Conservation (phyloP, 2,329 filamentous ascomycete species). For the Apiospora rasikravindrae region DNA sequence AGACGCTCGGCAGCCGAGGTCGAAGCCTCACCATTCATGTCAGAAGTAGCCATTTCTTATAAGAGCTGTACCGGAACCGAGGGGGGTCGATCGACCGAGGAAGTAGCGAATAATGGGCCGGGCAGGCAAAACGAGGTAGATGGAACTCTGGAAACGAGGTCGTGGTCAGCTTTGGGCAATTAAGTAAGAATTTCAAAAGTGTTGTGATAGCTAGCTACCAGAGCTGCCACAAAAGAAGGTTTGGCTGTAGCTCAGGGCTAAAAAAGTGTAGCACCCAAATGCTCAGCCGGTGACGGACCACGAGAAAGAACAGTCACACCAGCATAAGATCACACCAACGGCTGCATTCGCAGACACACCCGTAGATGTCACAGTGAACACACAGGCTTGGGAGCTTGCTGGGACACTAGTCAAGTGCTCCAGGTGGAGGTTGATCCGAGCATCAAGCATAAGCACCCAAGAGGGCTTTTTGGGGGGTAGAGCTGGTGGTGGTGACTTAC, state of each 20-base stretch:
- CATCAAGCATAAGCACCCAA: neutral
- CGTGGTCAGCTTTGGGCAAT: neutral
- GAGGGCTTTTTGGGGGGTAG: neutral
- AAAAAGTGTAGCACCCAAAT: neutral
- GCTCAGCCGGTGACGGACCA: neutral
- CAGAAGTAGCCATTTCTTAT: conserved; percentile 48
- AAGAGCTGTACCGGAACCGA: conserved; percentile 25
- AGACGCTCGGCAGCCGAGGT: conserved; percentile 66
- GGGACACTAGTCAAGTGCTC: neutral
- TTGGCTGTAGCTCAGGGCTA: conserved; percentile 14
- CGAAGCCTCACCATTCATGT: conserved; percentile 45
- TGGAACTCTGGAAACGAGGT: neutral
- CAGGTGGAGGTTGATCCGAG: conserved; percentile 6
- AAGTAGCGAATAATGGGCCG: conserved; percentile 19
- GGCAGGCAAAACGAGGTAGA: conserved; percentile 15
- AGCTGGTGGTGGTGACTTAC: neutral
- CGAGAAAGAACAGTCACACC: neutral
- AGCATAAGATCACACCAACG: neutral
- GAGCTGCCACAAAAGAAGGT: conserved; percentile 3
- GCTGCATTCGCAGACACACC: neutral
- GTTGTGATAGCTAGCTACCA: neutral
- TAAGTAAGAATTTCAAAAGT: neutral
- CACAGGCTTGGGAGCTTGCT: neutral
- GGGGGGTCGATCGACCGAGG: conserved; percentile 28
- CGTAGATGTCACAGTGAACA: conserved; percentile 5